Percentiles rank a stretch among this genome's conserved stretches.
Conservation (phyloP, 2,329 filamentous ascomycete species). For the Trichoderma sp. region DNA sequence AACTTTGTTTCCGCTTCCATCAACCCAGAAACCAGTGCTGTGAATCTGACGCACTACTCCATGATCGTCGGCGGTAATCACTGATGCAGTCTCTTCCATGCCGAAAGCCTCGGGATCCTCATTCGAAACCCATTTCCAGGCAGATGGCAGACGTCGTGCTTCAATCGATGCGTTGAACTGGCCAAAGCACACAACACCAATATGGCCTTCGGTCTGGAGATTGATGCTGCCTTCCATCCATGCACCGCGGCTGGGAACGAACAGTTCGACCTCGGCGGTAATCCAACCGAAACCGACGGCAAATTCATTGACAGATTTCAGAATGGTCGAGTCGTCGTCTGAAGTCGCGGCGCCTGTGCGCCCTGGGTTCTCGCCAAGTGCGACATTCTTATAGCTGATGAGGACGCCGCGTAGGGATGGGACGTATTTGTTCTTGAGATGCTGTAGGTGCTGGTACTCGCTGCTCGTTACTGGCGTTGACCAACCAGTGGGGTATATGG, state of each 20-base stretch:
- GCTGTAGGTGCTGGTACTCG: conserved; percentile 74
- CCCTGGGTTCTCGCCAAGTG: conserved; percentile 64
- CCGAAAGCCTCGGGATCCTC: conserved; percentile 45
- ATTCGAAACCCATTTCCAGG: conserved; percentile 79
- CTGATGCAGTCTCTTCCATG: conserved; percentile 49
- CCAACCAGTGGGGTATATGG: conserved; percentile 73
- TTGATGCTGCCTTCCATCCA: conserved; percentile 82
- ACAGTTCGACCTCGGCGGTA: conserved; percentile 83
- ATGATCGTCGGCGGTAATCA: conserved; percentile 52
- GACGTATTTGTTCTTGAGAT: conserved; percentile 77
- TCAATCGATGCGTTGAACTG: conserved; percentile 91
- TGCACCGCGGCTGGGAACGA: conserved; percentile 73
- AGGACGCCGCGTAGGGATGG: conserved; percentile 73
- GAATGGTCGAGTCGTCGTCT: conserved; percentile 52
- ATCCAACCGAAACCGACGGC: conserved; percentile 86
- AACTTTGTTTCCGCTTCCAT: conserved; percentile 70
- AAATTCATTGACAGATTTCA: conserved; percentile 73
- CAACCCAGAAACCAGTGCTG: conserved; percentile 73
- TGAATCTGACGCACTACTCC: conserved; percentile 58
- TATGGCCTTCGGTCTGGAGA: conserved; percentile 83
- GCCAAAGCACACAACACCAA: conserved; percentile 88
- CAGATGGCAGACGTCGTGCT: conserved; percentile 70
- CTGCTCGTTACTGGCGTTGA: conserved; percentile 70
- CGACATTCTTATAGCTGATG: conserved; percentile 71
- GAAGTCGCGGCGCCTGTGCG: conserved; percentile 52